Conservation (phyloP, 2,329 filamentous ascomycete species). For the Fusarium dimerum region DNA sequence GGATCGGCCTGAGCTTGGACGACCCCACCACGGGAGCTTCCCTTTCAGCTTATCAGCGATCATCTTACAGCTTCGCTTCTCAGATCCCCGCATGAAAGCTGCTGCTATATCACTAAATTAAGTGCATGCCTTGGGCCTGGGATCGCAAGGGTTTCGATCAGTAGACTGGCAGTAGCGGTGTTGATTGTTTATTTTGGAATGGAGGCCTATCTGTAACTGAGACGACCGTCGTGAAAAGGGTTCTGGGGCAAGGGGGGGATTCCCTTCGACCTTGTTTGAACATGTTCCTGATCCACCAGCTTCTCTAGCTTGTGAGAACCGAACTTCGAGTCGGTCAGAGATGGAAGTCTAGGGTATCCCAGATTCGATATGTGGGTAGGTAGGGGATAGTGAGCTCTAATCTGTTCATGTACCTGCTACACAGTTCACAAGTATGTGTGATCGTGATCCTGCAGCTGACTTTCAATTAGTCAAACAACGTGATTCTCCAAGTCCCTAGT, state of each 20-base stretch:
- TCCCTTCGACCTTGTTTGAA: slow-evolving; percentile 1
- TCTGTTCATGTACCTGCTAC: too few relatives aligned
- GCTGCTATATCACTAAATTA: not conserved
- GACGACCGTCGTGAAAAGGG: slow-evolving; percentile 11
- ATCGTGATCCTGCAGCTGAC: not conserved
- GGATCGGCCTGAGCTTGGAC: not conserved
- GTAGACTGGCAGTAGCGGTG: not conserved
- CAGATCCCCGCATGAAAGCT: not conserved
- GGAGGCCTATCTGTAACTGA: slow-evolving; percentile 18
- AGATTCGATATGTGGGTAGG: too few relatives aligned
- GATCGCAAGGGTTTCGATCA: not conserved
- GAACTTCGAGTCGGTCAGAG: not conserved
- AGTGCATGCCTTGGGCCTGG: not conserved
- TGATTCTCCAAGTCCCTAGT: too few relatives aligned
- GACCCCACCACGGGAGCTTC: not conserved
- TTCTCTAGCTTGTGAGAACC: not conserved
- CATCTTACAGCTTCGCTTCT: not conserved
- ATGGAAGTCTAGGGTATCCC: not conserved
- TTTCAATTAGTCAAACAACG: not conserved
- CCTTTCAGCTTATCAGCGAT: not conserved
- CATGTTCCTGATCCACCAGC: not conserved
- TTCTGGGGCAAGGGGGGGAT: slow-evolving; percentile 7
- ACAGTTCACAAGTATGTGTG: too few relatives aligned
- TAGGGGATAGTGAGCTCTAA: too few relatives aligned
- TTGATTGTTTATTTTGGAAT: slow-evolving; percentile 19